A percentile compares a stretch with the other conserved stretches of the same genome.
These are phyloP conservation scores for Quillaja saponaria DNA, from an alignment of 306 rosid genomes.

Conservation along the genomic window DNA sequence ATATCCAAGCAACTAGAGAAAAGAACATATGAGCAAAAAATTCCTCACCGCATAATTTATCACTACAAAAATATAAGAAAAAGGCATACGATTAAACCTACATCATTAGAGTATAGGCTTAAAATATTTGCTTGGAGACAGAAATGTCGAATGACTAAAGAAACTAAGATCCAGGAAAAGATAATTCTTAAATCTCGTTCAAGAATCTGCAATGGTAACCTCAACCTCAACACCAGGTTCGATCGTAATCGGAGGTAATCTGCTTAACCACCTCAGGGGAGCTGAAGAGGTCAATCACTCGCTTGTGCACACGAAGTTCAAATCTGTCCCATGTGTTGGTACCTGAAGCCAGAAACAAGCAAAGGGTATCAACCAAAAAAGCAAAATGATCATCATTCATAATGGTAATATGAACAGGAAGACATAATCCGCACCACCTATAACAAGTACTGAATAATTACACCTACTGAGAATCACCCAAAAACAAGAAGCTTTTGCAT, in stretches of 20 bases:
- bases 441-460: not conserved
- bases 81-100: constrained; percentile 1
- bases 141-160: constrained; percentile 14
- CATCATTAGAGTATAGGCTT: constrained; percentile 15
- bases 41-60: constrained; percentile 7
- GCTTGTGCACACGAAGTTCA: constrained; percentile 89
- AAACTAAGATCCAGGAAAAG: constrained; percentile 20
- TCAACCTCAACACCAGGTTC: constrained; percentile 97
- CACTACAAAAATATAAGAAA: constrained; percentile 10
- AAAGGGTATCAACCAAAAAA: not conserved
- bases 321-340: constrained; percentile 95
- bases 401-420: not conserved
- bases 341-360: constrained; percentile 41
- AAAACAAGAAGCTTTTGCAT: too few species aligned
- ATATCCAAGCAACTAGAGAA: constrained; percentile 2
- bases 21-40: not conserved
- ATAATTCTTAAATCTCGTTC: not conserved
- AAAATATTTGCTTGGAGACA: constrained; percentile 20
- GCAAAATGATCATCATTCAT: not conserved
- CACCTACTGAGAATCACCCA: not conserved
- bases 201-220: constrained; percentile 87
- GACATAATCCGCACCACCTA: too few species aligned
- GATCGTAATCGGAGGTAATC: constrained; percentile 86
- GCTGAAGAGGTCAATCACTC: constrained; percentile 89
- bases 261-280: constrained; percentile 94